phyloP scores from a whole-genome alignment of 768 basidiomycete genomes.

The Russula sp. region DNA sequence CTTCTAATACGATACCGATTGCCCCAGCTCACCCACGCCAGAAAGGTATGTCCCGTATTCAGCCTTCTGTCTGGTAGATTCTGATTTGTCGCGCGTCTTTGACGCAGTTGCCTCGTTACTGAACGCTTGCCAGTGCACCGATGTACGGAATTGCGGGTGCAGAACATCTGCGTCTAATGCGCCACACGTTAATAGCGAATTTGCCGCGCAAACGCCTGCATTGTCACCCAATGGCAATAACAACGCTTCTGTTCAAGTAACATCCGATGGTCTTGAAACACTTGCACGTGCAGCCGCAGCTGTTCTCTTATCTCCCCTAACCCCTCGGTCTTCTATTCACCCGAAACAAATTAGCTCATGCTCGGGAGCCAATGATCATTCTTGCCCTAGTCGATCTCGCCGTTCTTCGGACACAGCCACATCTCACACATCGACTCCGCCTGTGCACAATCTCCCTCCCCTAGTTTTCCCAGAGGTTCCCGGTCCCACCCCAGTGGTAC shows the following conservation, averaged over 20 bases:
- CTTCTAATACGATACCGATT: slow-evolving; percentile 9
- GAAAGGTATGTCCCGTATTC: slow-evolving; percentile 19
- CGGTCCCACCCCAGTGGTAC: slow-evolving; percentile 21
- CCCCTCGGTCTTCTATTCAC: not conserved
- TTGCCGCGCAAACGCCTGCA: not conserved
- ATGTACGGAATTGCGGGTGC: slow-evolving; percentile 27
- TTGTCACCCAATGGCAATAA: slow-evolving; percentile 13
- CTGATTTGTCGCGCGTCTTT: not conserved
- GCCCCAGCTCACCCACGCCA: slow-evolving; percentile 28
- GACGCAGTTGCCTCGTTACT: slow-evolving; percentile 26
- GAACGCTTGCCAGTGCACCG: slow-evolving; percentile 29
- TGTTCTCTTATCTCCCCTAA: slow-evolving; percentile 16
- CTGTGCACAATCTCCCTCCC: slow-evolving; percentile 29
- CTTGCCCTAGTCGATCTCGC: not conserved
- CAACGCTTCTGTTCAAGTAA: not conserved
- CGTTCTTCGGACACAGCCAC: not conserved
- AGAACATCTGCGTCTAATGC: not conserved
- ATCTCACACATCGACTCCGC: not conserved
- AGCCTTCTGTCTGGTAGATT: not conserved
- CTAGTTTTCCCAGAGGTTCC: slow-evolving; percentile 23
- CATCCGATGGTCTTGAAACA: slow-evolving; percentile 23
- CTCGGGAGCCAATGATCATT: not conserved
- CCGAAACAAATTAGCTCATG: not conserved
- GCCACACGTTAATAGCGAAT: slow-evolving; percentile 9
- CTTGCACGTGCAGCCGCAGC: slow-evolving; percentile 30